Evolutionary conservation across 2,329 filamentous ascomycete genomes (phyloP).

Genomic region (Phyllosticta paracitricarpa): DNA sequence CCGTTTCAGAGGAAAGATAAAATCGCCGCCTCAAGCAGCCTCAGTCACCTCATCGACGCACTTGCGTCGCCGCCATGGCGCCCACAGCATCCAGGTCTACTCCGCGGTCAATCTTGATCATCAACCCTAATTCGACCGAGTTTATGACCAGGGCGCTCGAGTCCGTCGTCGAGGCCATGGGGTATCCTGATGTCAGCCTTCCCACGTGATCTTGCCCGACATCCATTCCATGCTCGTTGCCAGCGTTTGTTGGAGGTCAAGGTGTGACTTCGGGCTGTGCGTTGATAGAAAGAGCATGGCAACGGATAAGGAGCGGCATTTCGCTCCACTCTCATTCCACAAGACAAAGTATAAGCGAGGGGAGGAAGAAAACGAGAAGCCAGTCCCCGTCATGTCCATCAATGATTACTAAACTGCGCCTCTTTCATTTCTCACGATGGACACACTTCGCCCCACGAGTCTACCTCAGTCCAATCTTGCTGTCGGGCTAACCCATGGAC

Average conservation of each 20-base stretch:
- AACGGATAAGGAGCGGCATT: not conserved
- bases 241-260: slow-evolving; percentile 3
- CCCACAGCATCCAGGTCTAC: not conserved
- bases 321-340: not conserved
- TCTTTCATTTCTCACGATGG: too few species aligned
- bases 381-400: too few species aligned
- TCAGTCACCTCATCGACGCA: not conserved
- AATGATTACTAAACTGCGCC: too few species aligned
- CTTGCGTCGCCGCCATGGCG: not conserved
- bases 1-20: too few species aligned
- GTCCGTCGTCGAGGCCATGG: slow-evolving; percentile 36
- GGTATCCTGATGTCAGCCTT: slow-evolving; percentile 23
- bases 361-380: not conserved
- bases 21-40: not conserved
- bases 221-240: slow-evolving; percentile 25
- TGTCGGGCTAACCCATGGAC: slow-evolving; percentile 31
- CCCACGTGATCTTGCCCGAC: not conserved
- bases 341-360: too few species aligned
- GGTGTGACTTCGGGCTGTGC: not conserved
- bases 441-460: slow-evolving; percentile 8
- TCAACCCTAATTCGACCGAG: slow-evolving; percentile 70
- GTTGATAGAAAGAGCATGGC: not conserved
- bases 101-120: slow-evolving; percentile 48
- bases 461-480: slow-evolving; percentile 16
- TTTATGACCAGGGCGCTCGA: slow-evolving; percentile 62